A percentile compares a stretch with the other conserved stretches of the same genome.
phyloP scores from a whole-genome alignment of 441 rosid species.

The Erodium moschatum region DNA sequence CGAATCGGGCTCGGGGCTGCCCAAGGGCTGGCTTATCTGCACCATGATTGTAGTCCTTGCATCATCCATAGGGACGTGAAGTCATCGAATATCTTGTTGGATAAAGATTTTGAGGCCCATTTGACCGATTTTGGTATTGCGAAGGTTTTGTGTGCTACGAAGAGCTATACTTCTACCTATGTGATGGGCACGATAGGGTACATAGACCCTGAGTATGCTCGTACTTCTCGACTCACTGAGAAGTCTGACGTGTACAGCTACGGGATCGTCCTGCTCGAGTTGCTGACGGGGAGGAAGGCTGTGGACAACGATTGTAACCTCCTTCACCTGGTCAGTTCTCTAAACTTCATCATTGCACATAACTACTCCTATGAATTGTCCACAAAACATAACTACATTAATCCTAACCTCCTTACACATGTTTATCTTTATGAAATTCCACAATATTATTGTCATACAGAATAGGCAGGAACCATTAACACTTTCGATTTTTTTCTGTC shows the following conservation, averaged over 20 bases:
- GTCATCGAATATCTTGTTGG: constrained; percentile 67
- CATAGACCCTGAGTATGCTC: constrained; percentile 50
- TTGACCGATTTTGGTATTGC: constrained; percentile 80
- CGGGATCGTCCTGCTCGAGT: constrained; percentile 64
- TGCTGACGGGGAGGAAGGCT: constrained; percentile 44
- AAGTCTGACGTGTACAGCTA: constrained; percentile 74
- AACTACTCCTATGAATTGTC: neutral
- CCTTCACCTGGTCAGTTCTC: neutral
- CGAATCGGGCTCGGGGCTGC: constrained; percentile 69
- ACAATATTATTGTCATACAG: too few relatives aligned
- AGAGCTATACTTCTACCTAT: neutral
- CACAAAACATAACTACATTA: too few relatives aligned
- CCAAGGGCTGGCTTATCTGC: constrained; percentile 67
- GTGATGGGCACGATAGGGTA: constrained; percentile 36
- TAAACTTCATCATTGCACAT: neutral
- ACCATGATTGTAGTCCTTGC: constrained; percentile 74
- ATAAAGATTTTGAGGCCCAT: constrained; percentile 61
- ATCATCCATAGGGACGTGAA: constrained; percentile 78
- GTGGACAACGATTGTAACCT: neutral
- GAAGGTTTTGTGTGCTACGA: constrained; percentile 23
- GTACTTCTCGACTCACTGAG: constrained; percentile 29
- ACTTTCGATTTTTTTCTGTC: too few relatives aligned
- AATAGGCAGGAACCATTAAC: too few relatives aligned
- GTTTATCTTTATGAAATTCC: too few relatives aligned
- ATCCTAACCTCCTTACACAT: too few relatives aligned